These are phyloP conservation scores for Pichia paraexigua DNA, from an alignment of 805 yeast genomes.

Conservation along the genomic window DNA sequence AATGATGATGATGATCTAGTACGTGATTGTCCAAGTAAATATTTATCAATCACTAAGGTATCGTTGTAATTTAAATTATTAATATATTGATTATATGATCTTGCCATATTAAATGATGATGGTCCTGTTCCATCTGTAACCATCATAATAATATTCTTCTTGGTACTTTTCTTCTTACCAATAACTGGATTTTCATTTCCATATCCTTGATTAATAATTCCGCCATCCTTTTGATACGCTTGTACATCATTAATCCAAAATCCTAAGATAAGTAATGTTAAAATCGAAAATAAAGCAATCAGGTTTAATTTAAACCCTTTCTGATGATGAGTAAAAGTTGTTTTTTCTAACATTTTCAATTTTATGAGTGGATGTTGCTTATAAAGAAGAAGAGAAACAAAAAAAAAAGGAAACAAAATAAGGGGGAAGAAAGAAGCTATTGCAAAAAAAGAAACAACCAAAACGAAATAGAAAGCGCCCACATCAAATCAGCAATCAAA, in stretches of 20 bases:
- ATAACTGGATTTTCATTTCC: background rate
- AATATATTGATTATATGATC: constrained; percentile 62
- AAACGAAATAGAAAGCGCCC: too few relatives aligned
- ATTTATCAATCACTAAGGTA: constrained; percentile 47
- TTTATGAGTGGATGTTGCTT: background rate
- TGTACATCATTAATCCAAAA: constrained; percentile 1
- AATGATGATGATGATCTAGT: constrained; percentile 72
- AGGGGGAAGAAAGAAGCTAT: too few relatives aligned
- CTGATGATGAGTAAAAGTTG: background rate
- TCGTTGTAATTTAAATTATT: constrained; percentile 48
- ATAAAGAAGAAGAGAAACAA: too few relatives aligned
- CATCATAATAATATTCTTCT: constrained; percentile 72
- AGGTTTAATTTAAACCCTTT: background rate
- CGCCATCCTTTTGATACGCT: background rate
- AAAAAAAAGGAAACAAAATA: too few relatives aligned
- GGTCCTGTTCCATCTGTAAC: constrained; percentile 98
- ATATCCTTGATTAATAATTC: background rate
- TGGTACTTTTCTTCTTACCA: background rate
- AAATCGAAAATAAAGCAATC: background rate
- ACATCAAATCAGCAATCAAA: too few relatives aligned
- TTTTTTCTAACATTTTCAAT: background rate
- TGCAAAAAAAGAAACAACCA: too few relatives aligned
- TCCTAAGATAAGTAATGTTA: background rate
- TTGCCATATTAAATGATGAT: constrained; percentile 69
- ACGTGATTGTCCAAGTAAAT: constrained; percentile 75